These are phyloP conservation scores for Cornus controversa DNA, from an alignment of 148 eudicot species.

Conservation along the genomic window DNA sequence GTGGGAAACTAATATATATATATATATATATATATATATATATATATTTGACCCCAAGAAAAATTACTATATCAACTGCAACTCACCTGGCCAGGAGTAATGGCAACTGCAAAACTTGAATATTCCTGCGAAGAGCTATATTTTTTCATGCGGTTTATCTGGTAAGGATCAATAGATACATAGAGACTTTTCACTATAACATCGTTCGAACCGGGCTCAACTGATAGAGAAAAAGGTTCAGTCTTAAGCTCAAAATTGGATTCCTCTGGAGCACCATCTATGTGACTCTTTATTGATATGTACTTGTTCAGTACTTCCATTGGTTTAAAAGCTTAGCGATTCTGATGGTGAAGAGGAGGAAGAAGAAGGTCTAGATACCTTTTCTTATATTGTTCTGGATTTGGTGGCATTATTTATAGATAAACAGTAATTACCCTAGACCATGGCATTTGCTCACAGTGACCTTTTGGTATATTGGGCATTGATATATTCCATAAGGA, in stretches of 20 bases:
- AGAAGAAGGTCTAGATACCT: background rate
- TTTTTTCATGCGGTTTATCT: constrained; percentile 52
- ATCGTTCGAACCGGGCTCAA: constrained; percentile 15
- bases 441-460: no score
- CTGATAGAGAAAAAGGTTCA: constrained; percentile 14
- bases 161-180: constrained; percentile 48
- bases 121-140: constrained; percentile 33
- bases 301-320: constrained; percentile 35
- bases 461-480: no score
- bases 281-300: constrained; percentile 27
- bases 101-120: constrained; percentile 1
- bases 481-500: no score
- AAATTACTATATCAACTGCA: background rate
- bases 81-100: constrained; percentile 13
- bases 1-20: background rate
- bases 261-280: constrained; percentile 44
- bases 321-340: background rate
- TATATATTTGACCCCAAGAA: no score
- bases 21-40: background rate
- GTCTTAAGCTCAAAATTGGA: constrained; percentile 40
- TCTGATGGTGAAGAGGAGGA: background rate
- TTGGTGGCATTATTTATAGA: no score
- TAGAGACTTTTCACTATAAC: constrained; percentile 43
- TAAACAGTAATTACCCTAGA: no score
- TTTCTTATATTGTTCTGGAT: no score